phyloP scores from a whole-genome alignment of 1,284 basidiomycete species.

The Lentinula novae-zelandiae region DNA sequence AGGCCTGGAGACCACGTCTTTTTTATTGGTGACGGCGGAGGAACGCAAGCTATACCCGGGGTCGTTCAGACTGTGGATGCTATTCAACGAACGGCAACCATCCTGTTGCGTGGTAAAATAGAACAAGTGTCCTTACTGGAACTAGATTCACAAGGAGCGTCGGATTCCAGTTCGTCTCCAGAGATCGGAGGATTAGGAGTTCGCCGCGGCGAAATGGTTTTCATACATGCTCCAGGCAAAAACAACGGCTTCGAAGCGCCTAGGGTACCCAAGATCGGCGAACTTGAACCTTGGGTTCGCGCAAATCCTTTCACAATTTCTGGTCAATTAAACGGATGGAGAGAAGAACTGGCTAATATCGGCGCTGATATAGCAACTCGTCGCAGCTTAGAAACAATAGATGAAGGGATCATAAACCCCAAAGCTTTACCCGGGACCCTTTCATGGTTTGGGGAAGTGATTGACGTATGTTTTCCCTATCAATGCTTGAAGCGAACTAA shows the following conservation, averaged over 20 bases:
- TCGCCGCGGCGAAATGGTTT: slow-evolving; percentile 79
- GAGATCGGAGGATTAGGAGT: slow-evolving; percentile 69
- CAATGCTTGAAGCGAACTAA: background rate
- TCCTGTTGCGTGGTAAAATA: slow-evolving; percentile 50
- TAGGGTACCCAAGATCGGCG: slow-evolving; percentile 73
- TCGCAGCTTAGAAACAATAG: slow-evolving; percentile 33
- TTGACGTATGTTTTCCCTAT: slow-evolving; percentile 45
- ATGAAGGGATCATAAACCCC: slow-evolving; percentile 43
- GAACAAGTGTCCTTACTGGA: slow-evolving; percentile 84
- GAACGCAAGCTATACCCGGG: slow-evolving; percentile 50
- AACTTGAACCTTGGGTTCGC: slow-evolving; percentile 74
- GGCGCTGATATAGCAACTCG: slow-evolving; percentile 56
- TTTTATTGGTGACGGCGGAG: slow-evolving; percentile 71
- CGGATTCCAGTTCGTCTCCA: slow-evolving; percentile 42
- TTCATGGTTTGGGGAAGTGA: slow-evolving; percentile 79
- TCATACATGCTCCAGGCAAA: slow-evolving; percentile 63
- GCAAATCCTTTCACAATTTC: slow-evolving; percentile 41
- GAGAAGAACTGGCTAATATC: slow-evolving; percentile 62
- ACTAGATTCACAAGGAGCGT: slow-evolving; percentile 77
- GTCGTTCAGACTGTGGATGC: slow-evolving; percentile 82
- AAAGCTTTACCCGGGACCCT: slow-evolving; percentile 39
- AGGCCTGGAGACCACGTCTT: slow-evolving; percentile 91
- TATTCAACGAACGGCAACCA: slow-evolving; percentile 63
- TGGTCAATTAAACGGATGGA: slow-evolving; percentile 61
- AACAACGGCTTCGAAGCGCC: slow-evolving; percentile 68